A percentile compares a stretch with the other conserved stretches of the same genome.
phyloP scores from a whole-genome alignment of 2,329 filamentous ascomycete species.

The Colletotrichum sp. region DNA sequence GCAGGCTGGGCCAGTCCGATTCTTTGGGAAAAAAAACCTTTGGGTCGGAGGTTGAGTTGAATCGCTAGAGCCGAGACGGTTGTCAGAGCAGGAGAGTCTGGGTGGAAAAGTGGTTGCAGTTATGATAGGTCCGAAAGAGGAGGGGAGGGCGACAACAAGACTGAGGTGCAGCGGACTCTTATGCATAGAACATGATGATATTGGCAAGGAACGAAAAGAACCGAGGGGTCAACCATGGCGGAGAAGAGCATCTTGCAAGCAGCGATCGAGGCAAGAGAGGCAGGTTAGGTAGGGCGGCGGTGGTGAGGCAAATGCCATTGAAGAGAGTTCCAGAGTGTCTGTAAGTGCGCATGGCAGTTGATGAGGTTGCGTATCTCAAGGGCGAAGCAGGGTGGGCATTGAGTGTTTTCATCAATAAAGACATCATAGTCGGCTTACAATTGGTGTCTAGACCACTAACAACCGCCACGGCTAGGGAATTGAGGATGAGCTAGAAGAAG shows the following conservation, averaged over 20 bases:
- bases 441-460: conserved; percentile 5
- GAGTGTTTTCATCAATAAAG: conserved; percentile 20
- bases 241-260: neutral
- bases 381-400: neutral
- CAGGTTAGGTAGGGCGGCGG: neutral
- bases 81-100: neutral
- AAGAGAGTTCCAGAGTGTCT: neutral
- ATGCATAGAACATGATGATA: conserved; percentile 15
- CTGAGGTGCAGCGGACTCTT: neutral
- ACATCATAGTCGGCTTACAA: conserved; percentile 16
- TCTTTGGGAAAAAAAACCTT: neutral
- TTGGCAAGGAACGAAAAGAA: conserved; percentile 1
- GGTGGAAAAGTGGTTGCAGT: neutral
- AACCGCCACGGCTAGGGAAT: conserved; percentile 11
- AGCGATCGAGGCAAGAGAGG: neutral
- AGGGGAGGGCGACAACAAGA: neutral
- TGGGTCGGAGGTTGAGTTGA: neutral
- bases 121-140: neutral
- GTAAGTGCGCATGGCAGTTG: neutral
- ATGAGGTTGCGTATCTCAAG: conserved; percentile 4
- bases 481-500: conserved; percentile 15
- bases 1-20: neutral
- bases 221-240: neutral
- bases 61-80: neutral
- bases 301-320: neutral